phyloP scores from a whole-genome alignment of 2,329 filamentous ascomycete species.

The Penicillium janthinellum region DNA sequence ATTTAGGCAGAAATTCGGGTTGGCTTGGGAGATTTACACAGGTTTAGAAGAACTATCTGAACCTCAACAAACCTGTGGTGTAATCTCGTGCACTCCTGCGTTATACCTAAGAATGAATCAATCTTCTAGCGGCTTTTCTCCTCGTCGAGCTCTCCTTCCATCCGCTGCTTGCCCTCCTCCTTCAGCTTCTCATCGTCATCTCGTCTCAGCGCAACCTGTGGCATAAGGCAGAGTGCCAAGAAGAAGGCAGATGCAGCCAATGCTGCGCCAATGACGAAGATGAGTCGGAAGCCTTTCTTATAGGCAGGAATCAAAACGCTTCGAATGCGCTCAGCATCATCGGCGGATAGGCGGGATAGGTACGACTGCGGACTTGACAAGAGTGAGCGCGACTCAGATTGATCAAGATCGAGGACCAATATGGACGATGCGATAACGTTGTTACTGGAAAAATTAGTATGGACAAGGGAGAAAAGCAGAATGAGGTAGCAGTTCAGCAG shows the following conservation, averaged over 20 bases:
- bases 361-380: conserved; percentile 35
- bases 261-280: conserved; percentile 43
- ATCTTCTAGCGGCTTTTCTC: conserved; percentile 12
- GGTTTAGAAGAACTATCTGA: too few species aligned
- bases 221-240: conserved; percentile 40
- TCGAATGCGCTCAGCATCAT: conserved; percentile 30
- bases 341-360: conserved; percentile 28
- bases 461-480: too few species aligned
- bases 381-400: conserved; percentile 27
- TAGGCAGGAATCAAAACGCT: conserved; percentile 40
- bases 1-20: too few species aligned
- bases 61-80: too few species aligned
- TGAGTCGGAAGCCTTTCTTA: conserved; percentile 41
- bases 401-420: conserved; percentile 27
- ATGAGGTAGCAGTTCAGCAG: background rate
- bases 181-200: conserved; percentile 35
- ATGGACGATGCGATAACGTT: conserved; percentile 33
- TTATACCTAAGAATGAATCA: too few species aligned
- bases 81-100: too few species aligned
- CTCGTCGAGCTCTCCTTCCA: conserved; percentile 20
- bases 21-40: too few species aligned
- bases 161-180: conserved; percentile 29
- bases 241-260: conserved; percentile 40
- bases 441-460: conserved; percentile 26
- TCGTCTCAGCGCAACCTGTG: conserved; percentile 36